A percentile compares a stretch with the other conserved stretches of the same genome.
Conservation (phyloP, 2,329 filamentous ascomycete species). For the Aspergillus pseudoglaucus region DNA sequence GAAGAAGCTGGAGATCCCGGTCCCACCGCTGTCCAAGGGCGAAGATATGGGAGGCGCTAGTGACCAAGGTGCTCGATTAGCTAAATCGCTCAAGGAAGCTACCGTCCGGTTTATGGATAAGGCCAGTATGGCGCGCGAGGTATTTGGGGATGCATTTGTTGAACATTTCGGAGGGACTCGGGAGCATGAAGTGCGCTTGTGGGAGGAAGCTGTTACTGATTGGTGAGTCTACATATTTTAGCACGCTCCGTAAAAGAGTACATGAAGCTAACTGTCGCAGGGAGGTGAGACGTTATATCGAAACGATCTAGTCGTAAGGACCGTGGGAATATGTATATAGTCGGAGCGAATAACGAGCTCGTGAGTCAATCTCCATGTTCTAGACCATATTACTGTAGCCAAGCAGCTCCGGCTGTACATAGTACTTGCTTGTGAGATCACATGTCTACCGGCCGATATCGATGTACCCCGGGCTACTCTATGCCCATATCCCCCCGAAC, state of each 20-base stretch:
- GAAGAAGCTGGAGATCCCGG: slow-evolving; percentile 77
- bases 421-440: too few relatives aligned
- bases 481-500: neutral
- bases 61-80: slow-evolving; percentile 70
- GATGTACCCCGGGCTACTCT: neutral
- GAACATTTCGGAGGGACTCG: slow-evolving; percentile 91
- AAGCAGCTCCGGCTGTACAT: neutral
- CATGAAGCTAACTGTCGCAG: slow-evolving; percentile 32
- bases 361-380: neutral
- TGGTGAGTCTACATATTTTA: slow-evolving; percentile 50
- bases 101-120: slow-evolving; percentile 68
- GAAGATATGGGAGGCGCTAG: slow-evolving; percentile 67
- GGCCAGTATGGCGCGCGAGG: slow-evolving; percentile 83
- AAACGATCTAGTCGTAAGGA: slow-evolving; percentile 52
- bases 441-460: too few relatives aligned
- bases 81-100: slow-evolving; percentile 80
- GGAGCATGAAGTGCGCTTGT: slow-evolving; percentile 82
- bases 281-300: slow-evolving; percentile 73
- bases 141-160: slow-evolving; percentile 91
- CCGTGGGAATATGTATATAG: neutral
- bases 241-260: too few relatives aligned
- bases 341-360: neutral
- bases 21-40: slow-evolving; percentile 77
- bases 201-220: slow-evolving; percentile 95
- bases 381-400: neutral